Conservation (phyloP, 179 eudicot species). For the Amaranthus tricolor region DNA sequence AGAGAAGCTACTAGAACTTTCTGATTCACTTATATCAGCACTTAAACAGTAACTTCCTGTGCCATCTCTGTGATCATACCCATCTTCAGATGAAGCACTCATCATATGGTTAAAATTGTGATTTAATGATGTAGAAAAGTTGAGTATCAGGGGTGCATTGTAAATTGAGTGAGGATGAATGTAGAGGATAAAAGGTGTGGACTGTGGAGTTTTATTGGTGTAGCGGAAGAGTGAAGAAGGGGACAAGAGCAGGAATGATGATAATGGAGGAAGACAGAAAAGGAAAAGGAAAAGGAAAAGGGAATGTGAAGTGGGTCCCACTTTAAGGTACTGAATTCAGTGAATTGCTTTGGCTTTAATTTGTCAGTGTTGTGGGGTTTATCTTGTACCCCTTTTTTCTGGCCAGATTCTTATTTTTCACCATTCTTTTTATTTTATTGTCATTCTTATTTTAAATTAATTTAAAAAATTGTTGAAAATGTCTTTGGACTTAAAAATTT, state of each 20-base stretch:
- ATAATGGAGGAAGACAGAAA: neutral
- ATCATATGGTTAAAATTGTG: conserved; percentile 1
- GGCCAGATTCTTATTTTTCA: too few relatives aligned
- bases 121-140: too few relatives aligned
- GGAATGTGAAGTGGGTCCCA: neutral
- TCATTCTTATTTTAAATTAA: too few relatives aligned
- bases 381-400: too few relatives aligned
- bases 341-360: neutral
- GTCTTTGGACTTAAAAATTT: too few relatives aligned
- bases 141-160: too few relatives aligned
- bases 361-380: neutral
- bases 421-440: too few relatives aligned
- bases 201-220: neutral
- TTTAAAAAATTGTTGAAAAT: too few relatives aligned
- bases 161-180: neutral
- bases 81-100: conserved; percentile 39
- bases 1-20: conserved; percentile 53
- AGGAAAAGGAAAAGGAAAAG: too few relatives aligned
- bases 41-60: conserved; percentile 56
- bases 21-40: conserved; percentile 86
- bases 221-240: neutral
- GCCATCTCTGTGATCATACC: conserved; percentile 18
- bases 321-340: neutral
- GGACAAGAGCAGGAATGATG: neutral
- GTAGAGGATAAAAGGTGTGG: too few relatives aligned